These are phyloP conservation scores for Chaetomiaceae sp. DNA, from an alignment of 2,329 filamentous ascomycete species.

Conservation along the genomic window DNA sequence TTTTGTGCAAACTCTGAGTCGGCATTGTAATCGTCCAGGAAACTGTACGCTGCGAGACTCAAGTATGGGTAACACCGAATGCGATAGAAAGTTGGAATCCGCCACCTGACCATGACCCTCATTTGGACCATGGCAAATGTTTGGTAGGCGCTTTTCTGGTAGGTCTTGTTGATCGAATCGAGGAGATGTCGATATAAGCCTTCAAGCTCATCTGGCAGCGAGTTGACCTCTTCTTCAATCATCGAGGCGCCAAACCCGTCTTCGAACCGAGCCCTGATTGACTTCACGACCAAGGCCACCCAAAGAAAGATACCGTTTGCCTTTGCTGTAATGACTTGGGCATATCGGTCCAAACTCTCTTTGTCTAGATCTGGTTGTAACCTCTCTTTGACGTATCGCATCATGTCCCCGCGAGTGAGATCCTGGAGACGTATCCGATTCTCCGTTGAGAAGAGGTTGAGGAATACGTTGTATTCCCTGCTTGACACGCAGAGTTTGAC, in stretches of 20 bases:
- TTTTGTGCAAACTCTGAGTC: neutral
- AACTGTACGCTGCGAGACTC: neutral
- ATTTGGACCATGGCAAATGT: neutral
- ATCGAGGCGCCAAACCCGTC: neutral
- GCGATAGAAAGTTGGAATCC: no score
- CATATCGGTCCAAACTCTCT: neutral
- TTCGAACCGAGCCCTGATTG: neutral
- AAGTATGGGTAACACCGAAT: neutral
- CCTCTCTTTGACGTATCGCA: neutral
- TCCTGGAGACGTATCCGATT: constrained; percentile 20
- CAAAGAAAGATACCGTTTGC: constrained; percentile 1
- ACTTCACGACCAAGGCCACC: constrained; percentile 1
- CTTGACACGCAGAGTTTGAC: constrained; percentile 25
- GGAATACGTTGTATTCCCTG: constrained; percentile 23
- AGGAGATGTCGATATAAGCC: neutral
- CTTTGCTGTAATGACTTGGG: neutral
- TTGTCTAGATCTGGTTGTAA: neutral
- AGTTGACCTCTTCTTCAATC: neutral
- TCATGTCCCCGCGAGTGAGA: constrained; percentile 19
- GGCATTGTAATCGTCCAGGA: neutral
- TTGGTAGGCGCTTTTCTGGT: neutral
- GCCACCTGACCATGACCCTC: no score
- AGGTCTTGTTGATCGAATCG: neutral
- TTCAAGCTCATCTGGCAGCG: neutral
- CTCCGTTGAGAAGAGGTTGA: constrained; percentile 15